A percentile compares a stretch with the other conserved stretches of the same genome.
phyloP scores from a whole-genome alignment of 116 monocot species.

The Iris pallida region DNA sequence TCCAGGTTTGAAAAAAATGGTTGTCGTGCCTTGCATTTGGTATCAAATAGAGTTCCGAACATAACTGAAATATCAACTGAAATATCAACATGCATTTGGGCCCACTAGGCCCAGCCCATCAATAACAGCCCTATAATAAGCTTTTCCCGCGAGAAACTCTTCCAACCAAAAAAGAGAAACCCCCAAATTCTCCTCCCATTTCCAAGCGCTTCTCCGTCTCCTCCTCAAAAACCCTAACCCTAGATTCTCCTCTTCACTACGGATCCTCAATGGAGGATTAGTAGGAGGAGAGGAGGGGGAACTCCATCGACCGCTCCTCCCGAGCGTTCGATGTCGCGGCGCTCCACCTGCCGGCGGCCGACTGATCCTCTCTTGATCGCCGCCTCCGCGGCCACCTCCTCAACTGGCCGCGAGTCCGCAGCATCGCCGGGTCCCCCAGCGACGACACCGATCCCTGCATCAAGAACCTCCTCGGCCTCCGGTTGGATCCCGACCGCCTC shows the following conservation, averaged over 20 bases:
- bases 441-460: conserved; percentile 69
- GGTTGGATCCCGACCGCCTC: background rate
- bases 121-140: no score
- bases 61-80: no score
- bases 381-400: conserved; percentile 97
- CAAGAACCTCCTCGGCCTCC: conserved; percentile 31
- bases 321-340: conserved; percentile 63
- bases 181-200: no score
- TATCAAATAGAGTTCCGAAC: no score
- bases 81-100: no score
- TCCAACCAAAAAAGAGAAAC: no score
- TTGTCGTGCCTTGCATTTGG: no score
- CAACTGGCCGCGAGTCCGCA: conserved; percentile 93
- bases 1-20: no score
- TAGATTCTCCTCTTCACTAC: conserved; percentile 15
- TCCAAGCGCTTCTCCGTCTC: background rate
- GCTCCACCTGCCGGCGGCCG: conserved; percentile 58
- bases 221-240: conserved; percentile 1
- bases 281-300: no score
- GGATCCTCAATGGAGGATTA: conserved; percentile 15
- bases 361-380: conserved; percentile 64
- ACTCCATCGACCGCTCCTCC: conserved; percentile 31
- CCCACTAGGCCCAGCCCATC: no score
- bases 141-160: no score
- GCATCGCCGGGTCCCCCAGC: conserved; percentile 59